A percentile compares a stretch with the other conserved stretches of the same genome.
phyloP scores from a whole-genome alignment of 768 basidiomycete genomes.

The Erythrobasidium yunnanense region DNA sequence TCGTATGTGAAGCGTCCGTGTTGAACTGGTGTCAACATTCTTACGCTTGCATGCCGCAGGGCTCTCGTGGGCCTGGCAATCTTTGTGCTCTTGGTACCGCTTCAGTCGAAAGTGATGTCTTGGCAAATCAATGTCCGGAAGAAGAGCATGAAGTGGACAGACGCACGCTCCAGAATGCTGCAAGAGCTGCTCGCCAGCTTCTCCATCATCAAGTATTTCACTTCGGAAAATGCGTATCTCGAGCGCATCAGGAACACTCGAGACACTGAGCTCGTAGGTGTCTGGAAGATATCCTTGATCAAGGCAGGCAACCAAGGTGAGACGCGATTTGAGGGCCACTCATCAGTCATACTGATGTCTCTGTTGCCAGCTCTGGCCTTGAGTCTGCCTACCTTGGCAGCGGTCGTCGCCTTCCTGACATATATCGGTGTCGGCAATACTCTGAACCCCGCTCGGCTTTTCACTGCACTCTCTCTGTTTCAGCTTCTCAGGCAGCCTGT shows the following conservation, averaged over 20 bases:
- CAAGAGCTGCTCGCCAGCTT: slow-evolving; percentile 82
- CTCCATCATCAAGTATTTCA: slow-evolving; percentile 81
- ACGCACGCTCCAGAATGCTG: slow-evolving; percentile 73
- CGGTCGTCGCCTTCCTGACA: slow-evolving; percentile 57
- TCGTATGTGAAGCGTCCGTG: background rate
- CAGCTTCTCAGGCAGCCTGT: slow-evolving; percentile 65
- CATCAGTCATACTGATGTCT: background rate
- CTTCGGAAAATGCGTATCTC: slow-evolving; percentile 53
- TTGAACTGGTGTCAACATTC: background rate
- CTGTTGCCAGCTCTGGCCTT: slow-evolving; percentile 30
- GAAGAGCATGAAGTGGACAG: slow-evolving; percentile 75
- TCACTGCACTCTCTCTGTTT: slow-evolving; percentile 75
- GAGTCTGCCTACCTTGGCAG: slow-evolving; percentile 59
- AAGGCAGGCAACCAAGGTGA: slow-evolving; percentile 34
- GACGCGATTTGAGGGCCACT: background rate
- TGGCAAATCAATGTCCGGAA: slow-evolving; percentile 56
- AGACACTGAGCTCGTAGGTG: slow-evolving; percentile 57
- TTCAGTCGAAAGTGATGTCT: slow-evolving; percentile 64
- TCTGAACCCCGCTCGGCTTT: slow-evolving; percentile 61
- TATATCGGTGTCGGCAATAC: slow-evolving; percentile 63
- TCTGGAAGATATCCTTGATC: slow-evolving; percentile 39
- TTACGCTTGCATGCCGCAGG: slow-evolving; percentile 34
- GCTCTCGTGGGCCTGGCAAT: slow-evolving; percentile 52
- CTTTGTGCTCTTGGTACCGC: slow-evolving; percentile 60
- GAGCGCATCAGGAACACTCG: slow-evolving; percentile 60